Conservation (phyloP, 306 rosid genomes). For the Luffa aegyptiaca region DNA sequence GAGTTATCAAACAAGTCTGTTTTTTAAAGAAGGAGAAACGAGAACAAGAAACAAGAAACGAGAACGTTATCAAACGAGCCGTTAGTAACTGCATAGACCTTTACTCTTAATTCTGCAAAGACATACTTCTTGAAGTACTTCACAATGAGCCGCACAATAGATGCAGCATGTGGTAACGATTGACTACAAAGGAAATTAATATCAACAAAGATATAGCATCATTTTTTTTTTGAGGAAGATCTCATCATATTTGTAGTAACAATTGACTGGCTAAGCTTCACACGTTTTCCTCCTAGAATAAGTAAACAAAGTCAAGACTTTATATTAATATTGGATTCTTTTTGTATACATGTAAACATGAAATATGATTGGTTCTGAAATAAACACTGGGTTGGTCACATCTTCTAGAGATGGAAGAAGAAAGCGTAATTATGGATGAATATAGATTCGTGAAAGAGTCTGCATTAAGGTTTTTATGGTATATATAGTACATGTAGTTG, state of each 20-base stretch:
- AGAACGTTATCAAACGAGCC: too few relatives aligned
- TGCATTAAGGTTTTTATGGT: too few relatives aligned
- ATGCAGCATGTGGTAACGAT: constrained; percentile 64
- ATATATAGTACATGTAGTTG: too few relatives aligned
- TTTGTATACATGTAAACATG: background rate
- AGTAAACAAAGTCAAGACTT: background rate
- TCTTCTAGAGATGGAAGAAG: background rate
- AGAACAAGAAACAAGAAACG: too few relatives aligned
- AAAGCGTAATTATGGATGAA: background rate
- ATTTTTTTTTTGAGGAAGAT: too few relatives aligned
- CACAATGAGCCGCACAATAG: constrained; percentile 41
- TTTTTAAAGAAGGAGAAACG: too few relatives aligned
- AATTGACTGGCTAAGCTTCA: background rate
- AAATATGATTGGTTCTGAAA: background rate
- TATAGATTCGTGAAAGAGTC: too few relatives aligned
- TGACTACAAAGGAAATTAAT: too few relatives aligned
- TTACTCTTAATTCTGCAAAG: constrained; percentile 59
- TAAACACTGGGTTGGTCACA: too few relatives aligned
- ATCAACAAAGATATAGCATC: background rate
- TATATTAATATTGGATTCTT: background rate
- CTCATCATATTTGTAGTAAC: background rate
- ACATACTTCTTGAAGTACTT: constrained; percentile 56
- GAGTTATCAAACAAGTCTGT: too few relatives aligned
- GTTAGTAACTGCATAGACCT: constrained; percentile 53
- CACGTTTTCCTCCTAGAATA: background rate